Percentiles rank a stretch among this genome's conserved stretches.
phyloP scores from a whole-genome alignment of 139 green algal species.

The Tetradesmus obliquus region DNA sequence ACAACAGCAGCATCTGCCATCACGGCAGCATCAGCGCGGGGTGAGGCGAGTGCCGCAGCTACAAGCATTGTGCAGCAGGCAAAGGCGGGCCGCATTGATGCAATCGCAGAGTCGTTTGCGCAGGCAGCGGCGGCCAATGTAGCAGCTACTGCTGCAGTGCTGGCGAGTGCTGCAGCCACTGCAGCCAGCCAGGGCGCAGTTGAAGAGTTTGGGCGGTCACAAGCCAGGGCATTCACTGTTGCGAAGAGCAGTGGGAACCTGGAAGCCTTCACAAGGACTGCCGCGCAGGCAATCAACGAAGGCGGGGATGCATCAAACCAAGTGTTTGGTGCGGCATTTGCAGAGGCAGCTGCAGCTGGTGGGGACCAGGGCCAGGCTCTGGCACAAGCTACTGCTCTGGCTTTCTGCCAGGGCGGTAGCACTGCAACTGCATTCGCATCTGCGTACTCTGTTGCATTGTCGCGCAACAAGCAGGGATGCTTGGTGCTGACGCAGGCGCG shows the following conservation, averaged over 20 bases:
- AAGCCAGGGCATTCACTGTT: background rate
- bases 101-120: background rate
- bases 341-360: background rate
- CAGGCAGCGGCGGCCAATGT: background rate
- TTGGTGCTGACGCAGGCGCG: background rate
- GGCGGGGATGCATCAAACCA: background rate
- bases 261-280: background rate
- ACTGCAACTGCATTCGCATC: background rate
- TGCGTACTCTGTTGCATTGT: background rate
- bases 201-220: background rate
- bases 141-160: background rate
- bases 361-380: background rate
- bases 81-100: background rate
- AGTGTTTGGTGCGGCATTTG: background rate
- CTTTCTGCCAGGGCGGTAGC: background rate
- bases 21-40: background rate
- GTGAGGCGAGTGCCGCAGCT: background rate
- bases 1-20: background rate
- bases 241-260: background rate
- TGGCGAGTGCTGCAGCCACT: background rate
- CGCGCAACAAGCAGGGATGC: background rate
- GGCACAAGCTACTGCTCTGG: background rate
- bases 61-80: background rate
- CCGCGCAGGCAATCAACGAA: background rate
- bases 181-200: background rate